phyloP scores from a whole-genome alignment of 2,329 filamentous ascomycete species.

The Nakataea oryzae region DNA sequence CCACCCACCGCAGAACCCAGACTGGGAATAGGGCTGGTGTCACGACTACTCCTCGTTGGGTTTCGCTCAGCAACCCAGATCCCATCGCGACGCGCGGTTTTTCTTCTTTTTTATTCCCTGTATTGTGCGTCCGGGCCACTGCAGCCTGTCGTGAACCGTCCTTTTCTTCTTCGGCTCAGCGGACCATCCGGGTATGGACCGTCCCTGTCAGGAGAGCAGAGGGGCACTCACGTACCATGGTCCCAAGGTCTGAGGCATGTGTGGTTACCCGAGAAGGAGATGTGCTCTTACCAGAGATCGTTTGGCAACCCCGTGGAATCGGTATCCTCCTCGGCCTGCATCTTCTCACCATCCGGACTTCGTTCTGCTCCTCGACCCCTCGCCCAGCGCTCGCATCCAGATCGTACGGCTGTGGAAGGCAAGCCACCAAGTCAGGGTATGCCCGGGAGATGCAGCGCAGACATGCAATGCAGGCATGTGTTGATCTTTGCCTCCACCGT shows the following conservation, averaged over 20 bases:
- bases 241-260: not conserved
- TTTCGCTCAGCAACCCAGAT: not conserved
- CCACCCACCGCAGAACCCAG: no score
- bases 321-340: not conserved
- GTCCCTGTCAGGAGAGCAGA: not conserved
- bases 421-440: not conserved
- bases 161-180: no score
- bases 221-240: not conserved
- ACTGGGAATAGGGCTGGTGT: not conserved
- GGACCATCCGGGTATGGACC: not conserved
- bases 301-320: not conserved
- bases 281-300: not conserved
- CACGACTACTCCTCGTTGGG: not conserved
- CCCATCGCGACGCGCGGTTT: not conserved
- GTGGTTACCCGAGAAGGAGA: not conserved
- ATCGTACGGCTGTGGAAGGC: not conserved
- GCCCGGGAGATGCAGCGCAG: not conserved
- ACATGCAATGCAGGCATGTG: not conserved
- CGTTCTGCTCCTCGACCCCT: not conserved
- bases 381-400: not conserved
- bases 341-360: not conserved
- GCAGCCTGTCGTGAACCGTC: not conserved
- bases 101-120: no score
- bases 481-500: not conserved
- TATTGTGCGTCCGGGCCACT: not conserved